Evolutionary conservation across 1,284 basidiomycete species (phyloP).

Genomic region (Volvariella surrecta): DNA sequence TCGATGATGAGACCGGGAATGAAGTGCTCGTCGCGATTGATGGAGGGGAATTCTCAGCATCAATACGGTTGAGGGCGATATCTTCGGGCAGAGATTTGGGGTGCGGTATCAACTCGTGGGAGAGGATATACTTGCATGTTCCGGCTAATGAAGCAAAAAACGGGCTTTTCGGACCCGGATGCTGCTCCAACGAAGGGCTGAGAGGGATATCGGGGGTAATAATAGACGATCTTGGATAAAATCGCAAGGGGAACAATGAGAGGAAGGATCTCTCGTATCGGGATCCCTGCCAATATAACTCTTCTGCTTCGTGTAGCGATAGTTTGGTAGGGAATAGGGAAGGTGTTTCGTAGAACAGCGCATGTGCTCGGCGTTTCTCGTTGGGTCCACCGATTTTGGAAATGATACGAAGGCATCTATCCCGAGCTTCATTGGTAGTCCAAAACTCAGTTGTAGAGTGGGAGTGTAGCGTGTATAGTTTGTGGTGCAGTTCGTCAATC

Average conservation of each 20-base stretch:
- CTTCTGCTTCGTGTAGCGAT: slow-evolving; percentile 23
- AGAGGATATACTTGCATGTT: slow-evolving; percentile 45
- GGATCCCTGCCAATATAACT: slow-evolving; percentile 55
- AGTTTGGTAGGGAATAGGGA: slow-evolving; percentile 10
- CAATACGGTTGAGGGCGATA: slow-evolving; percentile 10
- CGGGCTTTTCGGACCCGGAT: slow-evolving; percentile 7
- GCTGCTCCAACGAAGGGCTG: not conserved
- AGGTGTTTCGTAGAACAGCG: slow-evolving; percentile 35
- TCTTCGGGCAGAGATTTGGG: slow-evolving; percentile 19
- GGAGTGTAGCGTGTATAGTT: slow-evolving; percentile 21
- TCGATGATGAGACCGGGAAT: too few relatives aligned
- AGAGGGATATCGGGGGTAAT: slow-evolving; percentile 8
- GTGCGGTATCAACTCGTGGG: slow-evolving; percentile 30
- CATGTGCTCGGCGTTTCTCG: slow-evolving; percentile 51
- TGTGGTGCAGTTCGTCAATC: slow-evolving; percentile 53
- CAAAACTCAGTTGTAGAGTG: slow-evolving; percentile 48
- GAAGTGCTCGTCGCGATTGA: too few relatives aligned
- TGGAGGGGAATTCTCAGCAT: not conserved
- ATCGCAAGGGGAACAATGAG: slow-evolving; percentile 45
- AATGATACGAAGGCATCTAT: slow-evolving; percentile 61
- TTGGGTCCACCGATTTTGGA: slow-evolving; percentile 60
- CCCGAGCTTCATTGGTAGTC: slow-evolving; percentile 68
- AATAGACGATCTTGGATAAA: slow-evolving; percentile 27
- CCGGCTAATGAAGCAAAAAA: slow-evolving; percentile 38
- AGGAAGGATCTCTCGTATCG: slow-evolving; percentile 43